Percentiles rank a stretch among this genome's conserved stretches.
Evolutionary conservation across 2,329 filamentous ascomycete genomes (phyloP).

Genomic region (Aureobasidium pullulans): DNA sequence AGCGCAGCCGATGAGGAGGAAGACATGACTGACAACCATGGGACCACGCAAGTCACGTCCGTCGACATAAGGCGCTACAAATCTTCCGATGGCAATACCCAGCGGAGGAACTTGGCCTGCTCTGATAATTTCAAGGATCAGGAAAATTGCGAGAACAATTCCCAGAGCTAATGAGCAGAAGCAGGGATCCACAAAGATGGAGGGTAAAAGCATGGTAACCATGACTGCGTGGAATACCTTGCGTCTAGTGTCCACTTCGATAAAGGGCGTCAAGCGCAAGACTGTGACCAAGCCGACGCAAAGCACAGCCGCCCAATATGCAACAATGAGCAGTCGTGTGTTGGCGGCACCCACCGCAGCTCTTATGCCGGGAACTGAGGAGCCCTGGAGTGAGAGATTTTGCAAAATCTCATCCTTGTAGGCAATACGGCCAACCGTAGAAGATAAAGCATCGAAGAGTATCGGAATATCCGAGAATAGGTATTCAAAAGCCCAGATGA

Average conservation of each 20-base stretch:
- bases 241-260: slow-evolving; percentile 88
- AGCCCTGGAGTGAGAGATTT: neutral
- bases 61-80: slow-evolving; percentile 89
- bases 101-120: slow-evolving; percentile 88
- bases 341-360: slow-evolving; percentile 65
- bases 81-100: slow-evolving; percentile 74
- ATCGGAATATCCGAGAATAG: slow-evolving; percentile 69
- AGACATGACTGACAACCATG: slow-evolving; percentile 93
- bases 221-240: slow-evolving; percentile 99
- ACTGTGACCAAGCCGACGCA: slow-evolving; percentile 65
- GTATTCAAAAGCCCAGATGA: slow-evolving; percentile 90
- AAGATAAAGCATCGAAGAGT: slow-evolving; percentile 28
- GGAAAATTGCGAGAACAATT: slow-evolving; percentile 73
- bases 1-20: slow-evolving; percentile 87
- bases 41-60: slow-evolving; percentile 87
- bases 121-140: slow-evolving; percentile 80
- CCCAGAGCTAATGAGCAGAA: slow-evolving; percentile 75
- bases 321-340: slow-evolving; percentile 67
- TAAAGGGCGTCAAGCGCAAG: slow-evolving; percentile 68
- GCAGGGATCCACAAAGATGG: slow-evolving; percentile 76
- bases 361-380: slow-evolving; percentile 51
- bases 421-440: slow-evolving; percentile 16
- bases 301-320: slow-evolving; percentile 67
- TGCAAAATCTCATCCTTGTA: slow-evolving; percentile 13
- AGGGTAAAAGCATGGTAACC: slow-evolving; percentile 88